These are phyloP conservation scores for Diutina rugosa DNA, from an alignment of 1,139 yeast genomes.

Conservation along the genomic window DNA sequence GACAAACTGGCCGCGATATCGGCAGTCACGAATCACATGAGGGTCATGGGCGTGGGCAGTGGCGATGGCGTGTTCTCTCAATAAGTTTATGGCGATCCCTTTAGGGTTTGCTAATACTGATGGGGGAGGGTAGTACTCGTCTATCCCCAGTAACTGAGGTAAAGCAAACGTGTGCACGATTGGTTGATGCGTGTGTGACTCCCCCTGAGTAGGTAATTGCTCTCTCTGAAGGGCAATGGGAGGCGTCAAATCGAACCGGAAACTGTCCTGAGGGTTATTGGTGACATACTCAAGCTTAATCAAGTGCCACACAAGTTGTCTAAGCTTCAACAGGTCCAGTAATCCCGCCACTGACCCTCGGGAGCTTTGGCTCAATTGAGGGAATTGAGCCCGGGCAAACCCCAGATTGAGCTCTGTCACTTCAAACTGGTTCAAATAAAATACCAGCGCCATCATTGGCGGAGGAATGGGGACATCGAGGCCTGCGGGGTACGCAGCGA, in stretches of 20 bases:
- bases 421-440: conserved; percentile 7
- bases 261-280: conserved; percentile 8
- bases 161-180: not conserved
- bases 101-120: not conserved
- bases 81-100: not conserved
- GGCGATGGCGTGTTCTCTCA: not conserved
- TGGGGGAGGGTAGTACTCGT: conserved; percentile 1
- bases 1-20: conserved; percentile 1
- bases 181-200: not conserved
- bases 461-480: not conserved
- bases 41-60: not conserved
- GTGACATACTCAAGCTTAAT: conserved; percentile 15
- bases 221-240: not conserved
- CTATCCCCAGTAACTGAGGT: not conserved
- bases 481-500: not conserved
- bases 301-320: conserved; percentile 20
- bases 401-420: conserved; percentile 10
- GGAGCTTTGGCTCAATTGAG: conserved; percentile 8
- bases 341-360: conserved; percentile 3
- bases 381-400: conserved; percentile 14
- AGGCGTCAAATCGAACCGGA: not conserved
- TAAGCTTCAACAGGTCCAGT: conserved; percentile 16
- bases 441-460: conserved; percentile 7
- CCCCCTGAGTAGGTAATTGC: not conserved
- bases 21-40: not conserved